Conservation (phyloP, 2,329 filamentous ascomycete species). For the Tolypocladium ovalisporum region DNA sequence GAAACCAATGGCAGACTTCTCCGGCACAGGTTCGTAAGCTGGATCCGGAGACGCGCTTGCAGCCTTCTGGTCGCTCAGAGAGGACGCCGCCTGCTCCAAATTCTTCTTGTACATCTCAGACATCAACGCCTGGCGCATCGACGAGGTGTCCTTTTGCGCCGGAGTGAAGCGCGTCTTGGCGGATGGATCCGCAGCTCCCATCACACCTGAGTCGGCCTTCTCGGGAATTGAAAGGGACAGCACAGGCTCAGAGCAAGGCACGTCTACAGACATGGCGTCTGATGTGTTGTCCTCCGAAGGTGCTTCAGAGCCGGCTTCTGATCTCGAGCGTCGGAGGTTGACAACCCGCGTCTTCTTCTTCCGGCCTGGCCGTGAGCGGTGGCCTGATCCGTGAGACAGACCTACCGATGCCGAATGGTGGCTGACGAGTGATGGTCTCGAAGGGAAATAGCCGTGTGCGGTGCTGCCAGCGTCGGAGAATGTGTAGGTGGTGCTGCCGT, state of each 20-base stretch:
- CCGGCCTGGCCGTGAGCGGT: constrained; percentile 51
- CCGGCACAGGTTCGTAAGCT: constrained; percentile 1
- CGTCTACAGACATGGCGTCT: constrained; percentile 42
- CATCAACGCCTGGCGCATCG: constrained; percentile 12
- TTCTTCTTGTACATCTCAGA: constrained; percentile 12
- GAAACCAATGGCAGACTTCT: constrained; percentile 12
- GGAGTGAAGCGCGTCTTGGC: constrained; percentile 31
- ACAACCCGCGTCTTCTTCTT: constrained; percentile 81
- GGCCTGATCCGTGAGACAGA: constrained; percentile 50
- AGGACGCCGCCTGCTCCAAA: constrained; percentile 12
- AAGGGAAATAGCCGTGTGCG: constrained; percentile 50
- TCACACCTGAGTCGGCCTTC: constrained; percentile 41
- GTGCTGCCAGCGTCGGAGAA: constrained; percentile 62
- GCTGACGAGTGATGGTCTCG: constrained; percentile 55
- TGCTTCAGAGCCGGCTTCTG: constrained; percentile 41
- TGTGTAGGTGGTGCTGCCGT: constrained; percentile 56
- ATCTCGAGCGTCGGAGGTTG: constrained; percentile 58
- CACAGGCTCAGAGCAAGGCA: constrained; percentile 51
- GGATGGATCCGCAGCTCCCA: constrained; percentile 14
- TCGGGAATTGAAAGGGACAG: constrained; percentile 46
- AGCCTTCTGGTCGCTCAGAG: constrained; percentile 8
- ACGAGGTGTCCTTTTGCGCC: constrained; percentile 6
- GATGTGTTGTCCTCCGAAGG: constrained; percentile 38
- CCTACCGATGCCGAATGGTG: constrained; percentile 50
- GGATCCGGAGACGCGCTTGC: constrained; percentile 4